These are phyloP conservation scores for Nymphaea colorata DNA, from an alignment of 164 flowering plant genomes.

Conservation along the genomic window DNA sequence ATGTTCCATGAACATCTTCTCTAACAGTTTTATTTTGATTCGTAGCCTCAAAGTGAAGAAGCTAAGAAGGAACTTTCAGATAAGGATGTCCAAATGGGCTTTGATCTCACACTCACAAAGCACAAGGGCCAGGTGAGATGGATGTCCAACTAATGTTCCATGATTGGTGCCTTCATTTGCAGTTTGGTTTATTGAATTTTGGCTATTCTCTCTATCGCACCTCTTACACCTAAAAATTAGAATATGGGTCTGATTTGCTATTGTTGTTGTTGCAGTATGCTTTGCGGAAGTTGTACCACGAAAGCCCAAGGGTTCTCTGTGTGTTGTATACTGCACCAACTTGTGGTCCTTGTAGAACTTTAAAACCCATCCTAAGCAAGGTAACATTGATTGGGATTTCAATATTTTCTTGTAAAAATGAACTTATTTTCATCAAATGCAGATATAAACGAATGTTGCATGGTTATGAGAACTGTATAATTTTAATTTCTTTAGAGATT, in stretches of 20 bases:
- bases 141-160: neutral
- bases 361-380: slow-evolving; percentile 96
- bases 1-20: no score
- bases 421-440: no score
- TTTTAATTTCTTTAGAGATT: no score
- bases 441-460: no score
- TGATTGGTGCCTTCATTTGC: neutral
- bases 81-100: slow-evolving; percentile 66
- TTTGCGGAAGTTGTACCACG: slow-evolving; percentile 87
- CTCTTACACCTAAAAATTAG: no score
- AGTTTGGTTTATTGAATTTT: neutral
- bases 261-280: slow-evolving; percentile 52
- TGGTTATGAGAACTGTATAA: no score
- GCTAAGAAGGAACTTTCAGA: slow-evolving; percentile 68
- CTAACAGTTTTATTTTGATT: neutral
- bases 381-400: slow-evolving; percentile 18
- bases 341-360: slow-evolving; percentile 95
- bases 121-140: slow-evolving; percentile 84
- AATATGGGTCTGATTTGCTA: no score
- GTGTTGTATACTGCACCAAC: slow-evolving; percentile 94
- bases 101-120: slow-evolving; percentile 77
- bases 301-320: slow-evolving; percentile 92
- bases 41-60: slow-evolving; percentile 73
- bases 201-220: no score
- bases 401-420: neutral